These are phyloP conservation scores for Cryptosporidium felis DNA, from an alignment of 169 alveolate genomes.

Conservation along the genomic window DNA sequence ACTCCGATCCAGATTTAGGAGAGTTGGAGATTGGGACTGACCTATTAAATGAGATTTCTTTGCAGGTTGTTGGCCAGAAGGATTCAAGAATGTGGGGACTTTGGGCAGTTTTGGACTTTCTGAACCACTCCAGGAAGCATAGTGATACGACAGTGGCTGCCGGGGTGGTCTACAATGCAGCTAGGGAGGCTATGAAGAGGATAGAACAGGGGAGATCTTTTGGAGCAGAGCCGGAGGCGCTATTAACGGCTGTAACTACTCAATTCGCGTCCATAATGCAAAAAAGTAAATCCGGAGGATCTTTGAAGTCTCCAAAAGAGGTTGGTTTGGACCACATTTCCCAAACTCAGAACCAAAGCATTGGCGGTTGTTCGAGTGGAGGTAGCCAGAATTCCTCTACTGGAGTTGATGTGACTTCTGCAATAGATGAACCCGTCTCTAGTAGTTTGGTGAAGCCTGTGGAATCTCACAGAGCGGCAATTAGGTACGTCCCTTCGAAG, in stretches of 20 bases:
- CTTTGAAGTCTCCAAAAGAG: constrained; percentile 33
- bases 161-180: constrained; percentile 35
- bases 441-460: constrained; percentile 26
- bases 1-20: constrained; percentile 26
- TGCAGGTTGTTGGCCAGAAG: constrained; percentile 52
- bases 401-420: constrained; percentile 18
- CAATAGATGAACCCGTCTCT: constrained; percentile 3
- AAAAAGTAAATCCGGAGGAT: constrained; percentile 31
- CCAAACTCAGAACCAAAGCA: constrained; percentile 37
- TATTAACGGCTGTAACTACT: constrained; percentile 57
- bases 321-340: not conserved
- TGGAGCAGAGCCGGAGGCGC: constrained; percentile 58
- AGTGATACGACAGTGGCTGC: constrained; percentile 11
- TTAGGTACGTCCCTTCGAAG: constrained; percentile 62
- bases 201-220: constrained; percentile 53
- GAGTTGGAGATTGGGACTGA: constrained; percentile 64
- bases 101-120: constrained; percentile 67
- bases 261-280: constrained; percentile 62
- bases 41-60: constrained; percentile 46
- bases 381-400: constrained; percentile 11
- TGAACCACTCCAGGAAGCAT: constrained; percentile 45
- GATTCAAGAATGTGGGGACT: constrained; percentile 68
- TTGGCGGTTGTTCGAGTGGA: not conserved
- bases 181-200: constrained; percentile 42
- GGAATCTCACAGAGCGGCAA: constrained; percentile 67